Base-by-base conservation (phyloP, 345 rosid genomes). In the Aurinia saxatilis region DNA sequence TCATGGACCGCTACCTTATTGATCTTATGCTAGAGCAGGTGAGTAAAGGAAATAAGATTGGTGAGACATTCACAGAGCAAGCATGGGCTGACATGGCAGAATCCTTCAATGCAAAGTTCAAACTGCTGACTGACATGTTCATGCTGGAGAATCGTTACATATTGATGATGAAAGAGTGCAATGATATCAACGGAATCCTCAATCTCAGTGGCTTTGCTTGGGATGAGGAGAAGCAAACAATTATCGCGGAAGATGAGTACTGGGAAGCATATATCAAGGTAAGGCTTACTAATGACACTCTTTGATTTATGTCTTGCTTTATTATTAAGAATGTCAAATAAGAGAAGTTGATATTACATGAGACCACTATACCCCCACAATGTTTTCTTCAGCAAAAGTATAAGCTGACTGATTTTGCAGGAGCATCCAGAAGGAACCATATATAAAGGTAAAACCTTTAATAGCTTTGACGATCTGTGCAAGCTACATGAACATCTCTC, bases 201-300 rank as follows among this genome's bases (percentile, higher is more conserved):
- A 70, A 57, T 73, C 75, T 71, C 9, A 21, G 16, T 42, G 87
- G 82, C 38, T 87, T 90, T 48, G 10, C 72, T 46, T 90, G 89
- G 93, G 86, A 84, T 71, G 91, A 60, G 30, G 67, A 70, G 50
- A 84, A 56, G 47, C 79, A 82, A 60, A 82, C 71, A 64, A 60
- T 87, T 18, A 63, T 60, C 40, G 90, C 84, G 23, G 79, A 60
- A 40, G 71, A 82, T 52, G 76, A 77, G 15, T 61, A 49, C 23
- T 90, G 90, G 93, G 86, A 81, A 75, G 74, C 73, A 47, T 81
- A 81, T 67, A 40, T 65, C 29, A 75, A 87, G 85, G 97, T 87
- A 52, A 51, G 64, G 29, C 62, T 35, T 37, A 29, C 14, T 38
- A 14, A 45, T 53, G 18, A 10, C 17, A 19, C 8, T 23, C 19